Evolutionary conservation across 1,284 basidiomycete species (phyloP).

Genomic region (Rhodotorula sp.): DNA sequence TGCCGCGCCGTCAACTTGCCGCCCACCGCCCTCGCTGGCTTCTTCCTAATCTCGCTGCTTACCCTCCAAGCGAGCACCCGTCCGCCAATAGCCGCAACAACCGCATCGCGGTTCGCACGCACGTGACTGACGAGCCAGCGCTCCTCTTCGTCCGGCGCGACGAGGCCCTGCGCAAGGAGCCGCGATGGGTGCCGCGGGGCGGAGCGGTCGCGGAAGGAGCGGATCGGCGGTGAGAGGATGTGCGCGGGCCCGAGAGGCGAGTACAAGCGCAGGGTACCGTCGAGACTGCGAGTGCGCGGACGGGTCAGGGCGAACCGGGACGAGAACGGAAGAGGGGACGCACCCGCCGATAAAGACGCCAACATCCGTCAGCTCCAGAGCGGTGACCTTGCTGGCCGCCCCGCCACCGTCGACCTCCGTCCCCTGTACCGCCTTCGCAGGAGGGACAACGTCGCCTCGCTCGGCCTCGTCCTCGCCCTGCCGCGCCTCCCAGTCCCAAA

Average conservation of each 20-base stretch:
- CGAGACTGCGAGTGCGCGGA: conserved; percentile 21
- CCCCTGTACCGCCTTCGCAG: conserved; percentile 27
- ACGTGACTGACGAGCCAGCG: conserved; percentile 42
- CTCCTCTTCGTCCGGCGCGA: conserved; percentile 42
- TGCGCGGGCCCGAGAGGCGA: conserved; percentile 23
- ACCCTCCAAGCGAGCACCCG: conserved; percentile 42
- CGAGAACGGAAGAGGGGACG: neutral
- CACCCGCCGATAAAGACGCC: conserved; percentile 43
- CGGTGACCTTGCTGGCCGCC: conserved; percentile 36
- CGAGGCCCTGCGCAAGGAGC: conserved; percentile 36
- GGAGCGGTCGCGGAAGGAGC: conserved; percentile 43
- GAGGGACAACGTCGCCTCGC: conserved; percentile 16
- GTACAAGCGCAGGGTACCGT: conserved; percentile 43
- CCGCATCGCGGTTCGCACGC: conserved; percentile 34
- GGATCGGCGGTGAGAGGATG: conserved; percentile 27
- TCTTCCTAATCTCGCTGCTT: conserved; percentile 33
- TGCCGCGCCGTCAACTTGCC: conserved; percentile 25
- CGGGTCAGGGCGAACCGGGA: neutral
- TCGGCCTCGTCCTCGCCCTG: conserved; percentile 1
- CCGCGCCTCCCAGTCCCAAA: conserved; percentile 41
- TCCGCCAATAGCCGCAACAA: conserved; percentile 43
- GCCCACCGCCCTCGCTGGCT: neutral
- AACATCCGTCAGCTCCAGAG: conserved; percentile 35
- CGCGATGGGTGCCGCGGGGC: conserved; percentile 41
- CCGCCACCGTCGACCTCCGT: conserved; percentile 29